Percentiles rank a stretch among this genome's conserved stretches.
phyloP scores from a whole-genome alignment of 192 early-diverging fungal species.

The Coemansia sp. region DNA sequence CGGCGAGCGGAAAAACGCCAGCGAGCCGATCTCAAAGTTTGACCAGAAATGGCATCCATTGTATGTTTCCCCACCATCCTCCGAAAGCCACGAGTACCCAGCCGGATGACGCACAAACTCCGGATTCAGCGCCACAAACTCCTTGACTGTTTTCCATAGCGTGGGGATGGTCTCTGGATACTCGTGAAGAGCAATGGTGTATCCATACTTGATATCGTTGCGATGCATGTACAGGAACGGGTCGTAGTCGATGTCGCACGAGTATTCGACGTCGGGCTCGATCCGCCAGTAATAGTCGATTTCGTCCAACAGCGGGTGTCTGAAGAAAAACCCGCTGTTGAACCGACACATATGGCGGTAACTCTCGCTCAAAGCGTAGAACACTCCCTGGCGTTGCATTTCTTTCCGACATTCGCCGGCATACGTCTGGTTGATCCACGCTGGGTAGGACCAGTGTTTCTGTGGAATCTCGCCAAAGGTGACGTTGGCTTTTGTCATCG shows the following conservation, averaged over 20 bases:
- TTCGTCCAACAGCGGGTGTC: conserved; percentile 67
- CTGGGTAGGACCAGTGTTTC: conserved; percentile 83
- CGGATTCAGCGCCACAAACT: conserved; percentile 57
- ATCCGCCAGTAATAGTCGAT: conserved; percentile 90
- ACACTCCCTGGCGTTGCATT: conserved; percentile 58
- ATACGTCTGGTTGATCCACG: conserved; percentile 70
- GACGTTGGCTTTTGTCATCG: conserved; percentile 57
- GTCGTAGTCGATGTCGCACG: conserved; percentile 82
- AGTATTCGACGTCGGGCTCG: conserved; percentile 80
- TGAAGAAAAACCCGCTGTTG: conserved; percentile 77
- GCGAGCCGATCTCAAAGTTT: conserved; percentile 78
- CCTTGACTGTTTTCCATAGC: conserved; percentile 68
- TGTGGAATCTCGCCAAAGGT: conserved; percentile 65
- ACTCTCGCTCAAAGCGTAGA: conserved; percentile 68
- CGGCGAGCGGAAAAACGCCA: conserved; percentile 67
- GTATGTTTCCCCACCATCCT: conserved; percentile 61
- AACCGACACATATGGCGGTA: conserved; percentile 83
- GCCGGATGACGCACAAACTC: conserved; percentile 53
- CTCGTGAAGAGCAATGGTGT: conserved; percentile 75
- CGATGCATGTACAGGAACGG: conserved; percentile 79
- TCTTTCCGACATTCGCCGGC: conserved; percentile 57
- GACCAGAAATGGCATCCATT: conserved; percentile 88
- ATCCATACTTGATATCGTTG: conserved; percentile 80
- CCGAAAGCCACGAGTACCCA: conserved; percentile 59
- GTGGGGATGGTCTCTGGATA: conserved; percentile 69